Conservation (phyloP, 768 basidiomycete genomes). For the Leccinum pellstonianum region DNA sequence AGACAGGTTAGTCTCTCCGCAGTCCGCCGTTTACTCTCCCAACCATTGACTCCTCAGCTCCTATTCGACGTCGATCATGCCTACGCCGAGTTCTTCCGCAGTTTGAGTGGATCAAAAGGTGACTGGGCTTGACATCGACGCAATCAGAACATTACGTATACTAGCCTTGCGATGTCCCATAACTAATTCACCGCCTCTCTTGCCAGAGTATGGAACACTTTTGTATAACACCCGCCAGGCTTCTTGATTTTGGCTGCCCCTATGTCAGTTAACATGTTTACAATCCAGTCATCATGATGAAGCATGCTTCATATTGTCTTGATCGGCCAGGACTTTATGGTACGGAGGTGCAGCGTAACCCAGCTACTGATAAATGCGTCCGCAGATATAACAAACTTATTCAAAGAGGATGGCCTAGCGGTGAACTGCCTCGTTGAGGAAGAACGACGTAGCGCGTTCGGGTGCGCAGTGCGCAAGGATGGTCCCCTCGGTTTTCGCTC, state of each 20-base stretch:
- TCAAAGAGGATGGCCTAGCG: not conserved
- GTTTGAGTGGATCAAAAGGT: conserved; percentile 49
- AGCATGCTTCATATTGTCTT: not conserved
- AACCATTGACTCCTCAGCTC: conserved; percentile 47
- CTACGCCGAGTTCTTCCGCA: conserved; percentile 90
- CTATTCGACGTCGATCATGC: conserved; percentile 97
- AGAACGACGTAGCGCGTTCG: not conserved
- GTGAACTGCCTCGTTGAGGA: not conserved
- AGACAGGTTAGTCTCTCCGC: conserved; percentile 60
- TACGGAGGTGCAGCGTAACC: not conserved
- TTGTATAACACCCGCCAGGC: not conserved
- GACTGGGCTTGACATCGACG: conserved; percentile 19
- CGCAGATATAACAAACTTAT: not conserved
- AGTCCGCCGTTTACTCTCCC: not conserved
- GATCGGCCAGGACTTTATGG: not conserved
- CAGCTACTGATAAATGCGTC: not conserved
- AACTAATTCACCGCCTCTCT: no score
- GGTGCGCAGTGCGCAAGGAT: not conserved
- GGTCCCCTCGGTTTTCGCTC: not conserved
- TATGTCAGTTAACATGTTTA: not conserved
- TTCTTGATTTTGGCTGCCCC: not conserved
- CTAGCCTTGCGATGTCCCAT: not conserved
- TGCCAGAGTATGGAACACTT: not conserved
- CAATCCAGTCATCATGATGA: not conserved
- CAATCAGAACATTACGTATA: not conserved